Evolutionary conservation across 1,139 yeast species (phyloP).

Genomic region (Geotrichum siamense): DNA sequence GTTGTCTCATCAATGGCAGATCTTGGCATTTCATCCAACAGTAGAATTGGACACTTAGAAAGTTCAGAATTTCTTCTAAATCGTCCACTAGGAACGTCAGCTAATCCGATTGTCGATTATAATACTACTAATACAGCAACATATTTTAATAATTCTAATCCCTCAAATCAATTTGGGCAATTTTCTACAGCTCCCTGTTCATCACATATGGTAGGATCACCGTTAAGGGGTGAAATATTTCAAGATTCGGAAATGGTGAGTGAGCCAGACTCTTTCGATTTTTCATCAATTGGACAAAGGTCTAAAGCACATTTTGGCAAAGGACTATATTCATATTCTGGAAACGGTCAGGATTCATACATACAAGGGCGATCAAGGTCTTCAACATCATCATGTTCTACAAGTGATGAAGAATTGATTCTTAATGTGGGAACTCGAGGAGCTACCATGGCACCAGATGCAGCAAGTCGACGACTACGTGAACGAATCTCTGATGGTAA

Average conservation of each 20-base stretch:
- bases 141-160: neutral
- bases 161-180: neutral
- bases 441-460: neutral
- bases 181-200: neutral
- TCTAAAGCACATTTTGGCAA: neutral
- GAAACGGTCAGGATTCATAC: too few relatives aligned
- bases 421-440: constrained; percentile 6
- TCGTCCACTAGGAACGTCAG: neutral
- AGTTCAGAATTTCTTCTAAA: constrained; percentile 1
- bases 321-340: neutral
- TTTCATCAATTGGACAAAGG: neutral
- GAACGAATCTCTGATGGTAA: constrained; percentile 11
- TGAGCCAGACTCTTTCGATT: neutral
- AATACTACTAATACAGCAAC: neutral
- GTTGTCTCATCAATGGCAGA: constrained; percentile 1
- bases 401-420: constrained; percentile 4
- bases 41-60: constrained; percentile 3
- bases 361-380: too few relatives aligned
- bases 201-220: neutral
- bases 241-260: neutral
- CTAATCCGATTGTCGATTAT: neutral
- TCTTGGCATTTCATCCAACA: too few relatives aligned
- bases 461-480: neutral
- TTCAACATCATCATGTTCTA: neutral
- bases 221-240: neutral